Evolutionary conservation across 306 rosid genomes (phyloP).

Genomic region (Datisca glomerata): DNA sequence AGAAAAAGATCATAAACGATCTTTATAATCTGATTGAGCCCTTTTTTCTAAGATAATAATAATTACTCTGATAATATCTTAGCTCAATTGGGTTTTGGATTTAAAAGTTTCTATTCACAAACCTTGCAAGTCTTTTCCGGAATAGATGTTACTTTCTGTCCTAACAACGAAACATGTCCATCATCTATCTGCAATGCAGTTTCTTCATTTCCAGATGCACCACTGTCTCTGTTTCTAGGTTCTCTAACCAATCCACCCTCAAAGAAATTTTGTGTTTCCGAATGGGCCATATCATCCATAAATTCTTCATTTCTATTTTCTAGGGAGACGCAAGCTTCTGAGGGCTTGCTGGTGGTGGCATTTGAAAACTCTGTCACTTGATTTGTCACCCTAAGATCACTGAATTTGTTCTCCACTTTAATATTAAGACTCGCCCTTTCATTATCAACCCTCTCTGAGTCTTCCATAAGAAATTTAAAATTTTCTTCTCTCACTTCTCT

Average conservation of each 20-base stretch:
- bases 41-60: not conserved
- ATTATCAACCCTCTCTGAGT: slow-evolving; percentile 8
- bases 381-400: slow-evolving; percentile 25
- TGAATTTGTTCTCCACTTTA: slow-evolving; percentile 17
- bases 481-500: slow-evolving; percentile 16
- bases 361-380: slow-evolving; percentile 14
- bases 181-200: slow-evolving; percentile 14
- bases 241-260: slow-evolving; percentile 10
- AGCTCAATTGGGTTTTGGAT: not conserved
- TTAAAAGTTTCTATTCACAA: not conserved
- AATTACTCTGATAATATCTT: not conserved
- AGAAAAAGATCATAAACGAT: not conserved
- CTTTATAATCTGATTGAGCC: not conserved
- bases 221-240: slow-evolving; percentile 13
- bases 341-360: slow-evolving; percentile 8
- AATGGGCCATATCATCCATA: slow-evolving; percentile 16
- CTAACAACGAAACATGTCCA: slow-evolving; percentile 4
- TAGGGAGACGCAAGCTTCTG: not conserved
- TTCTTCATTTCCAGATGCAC: slow-evolving; percentile 11
- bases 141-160: slow-evolving; percentile 1
- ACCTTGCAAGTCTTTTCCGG: slow-evolving; percentile 1
- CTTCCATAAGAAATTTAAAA: slow-evolving; percentile 15
- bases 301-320: slow-evolving; percentile 9
- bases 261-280: slow-evolving; percentile 17
- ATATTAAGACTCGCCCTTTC: slow-evolving; percentile 14